Evolutionary conservation across 768 basidiomycete species (phyloP).

Genomic region (Dentipellis sp.): DNA sequence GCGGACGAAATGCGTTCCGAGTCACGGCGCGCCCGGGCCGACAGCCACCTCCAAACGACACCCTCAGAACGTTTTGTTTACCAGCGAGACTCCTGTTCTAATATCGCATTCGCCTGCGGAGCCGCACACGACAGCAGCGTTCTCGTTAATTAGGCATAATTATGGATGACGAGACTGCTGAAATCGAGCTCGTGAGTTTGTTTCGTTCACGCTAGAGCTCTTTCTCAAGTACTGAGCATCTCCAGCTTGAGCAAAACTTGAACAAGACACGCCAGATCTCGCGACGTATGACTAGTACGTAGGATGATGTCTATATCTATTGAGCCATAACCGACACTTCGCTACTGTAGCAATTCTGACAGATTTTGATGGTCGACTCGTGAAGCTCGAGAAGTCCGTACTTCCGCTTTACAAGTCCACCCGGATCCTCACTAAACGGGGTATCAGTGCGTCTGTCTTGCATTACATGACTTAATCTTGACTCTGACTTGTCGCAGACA

Average conservation of each 20-base stretch:
- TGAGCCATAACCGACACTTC: background rate
- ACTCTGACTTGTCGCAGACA: constrained; percentile 38
- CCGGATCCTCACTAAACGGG: constrained; percentile 62
- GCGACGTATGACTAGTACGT: constrained; percentile 70
- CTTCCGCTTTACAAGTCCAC: constrained; percentile 74
- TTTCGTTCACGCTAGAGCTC: background rate
- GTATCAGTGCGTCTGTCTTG: constrained; percentile 46
- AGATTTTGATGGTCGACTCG: constrained; percentile 74
- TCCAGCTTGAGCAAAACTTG: constrained; percentile 77
- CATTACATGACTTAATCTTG: background rate
- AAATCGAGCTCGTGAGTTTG: constrained; percentile 54
- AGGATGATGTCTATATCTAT: constrained; percentile 20
- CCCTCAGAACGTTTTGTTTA: no score
- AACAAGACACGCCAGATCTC: constrained; percentile 82
- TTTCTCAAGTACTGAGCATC: background rate
- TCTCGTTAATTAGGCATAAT: no score
- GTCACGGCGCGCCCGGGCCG: no score
- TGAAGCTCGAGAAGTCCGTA: constrained; percentile 80
- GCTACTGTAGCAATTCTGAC: constrained; percentile 62
- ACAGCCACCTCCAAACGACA: no score
- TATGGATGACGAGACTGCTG: constrained; percentile 56
- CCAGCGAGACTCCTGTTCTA: no score
- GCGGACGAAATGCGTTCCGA: no score
- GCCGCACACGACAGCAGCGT: no score
- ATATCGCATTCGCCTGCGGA: no score